Conservation (phyloP, 106 monocot genomes). For the Dioscorea dumetorum region DNA sequence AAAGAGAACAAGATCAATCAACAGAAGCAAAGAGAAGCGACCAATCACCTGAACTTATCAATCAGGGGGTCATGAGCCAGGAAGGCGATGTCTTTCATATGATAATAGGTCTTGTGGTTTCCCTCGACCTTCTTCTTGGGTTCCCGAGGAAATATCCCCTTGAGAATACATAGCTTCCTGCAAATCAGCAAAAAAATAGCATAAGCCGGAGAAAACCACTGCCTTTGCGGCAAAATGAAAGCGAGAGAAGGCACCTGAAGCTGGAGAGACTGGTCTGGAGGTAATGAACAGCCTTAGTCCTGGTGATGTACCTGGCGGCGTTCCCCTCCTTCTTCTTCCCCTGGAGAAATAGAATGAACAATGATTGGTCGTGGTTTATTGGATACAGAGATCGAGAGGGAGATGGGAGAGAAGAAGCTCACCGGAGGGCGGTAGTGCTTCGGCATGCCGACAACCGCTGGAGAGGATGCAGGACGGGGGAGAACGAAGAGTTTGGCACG, state of each 20-base stretch:
- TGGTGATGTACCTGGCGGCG: slow-evolving; percentile 90
- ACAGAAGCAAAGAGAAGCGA: no score
- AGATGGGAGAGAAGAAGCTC: background rate
- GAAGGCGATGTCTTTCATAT: slow-evolving; percentile 83
- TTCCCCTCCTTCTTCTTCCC: slow-evolving; percentile 97
- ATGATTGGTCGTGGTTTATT: background rate
- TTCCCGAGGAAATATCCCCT: slow-evolving; percentile 76
- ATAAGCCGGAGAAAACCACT: background rate
- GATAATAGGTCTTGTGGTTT: slow-evolving; percentile 90
- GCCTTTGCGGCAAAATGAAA: background rate
- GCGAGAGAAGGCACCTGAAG: slow-evolving; percentile 51
- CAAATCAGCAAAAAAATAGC: background rate
- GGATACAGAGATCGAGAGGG: background rate
- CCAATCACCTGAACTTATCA: slow-evolving; percentile 61
- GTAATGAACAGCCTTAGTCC: slow-evolving; percentile 68
- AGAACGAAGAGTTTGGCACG: no score
- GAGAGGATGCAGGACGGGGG: no score
- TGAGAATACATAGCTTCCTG: slow-evolving; percentile 94
- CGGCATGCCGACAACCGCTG: slow-evolving; percentile 25
- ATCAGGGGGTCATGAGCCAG: slow-evolving; percentile 75
- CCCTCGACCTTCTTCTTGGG: slow-evolving; percentile 96
- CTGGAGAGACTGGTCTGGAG: slow-evolving; percentile 66
- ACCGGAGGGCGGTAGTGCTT: slow-evolving; percentile 61
- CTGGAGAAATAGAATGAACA: slow-evolving; percentile 15
- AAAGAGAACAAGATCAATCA: no score